Base-by-base conservation (phyloP, 2,329 filamentous ascomycete species). In the Fusarium sp. region DNA sequence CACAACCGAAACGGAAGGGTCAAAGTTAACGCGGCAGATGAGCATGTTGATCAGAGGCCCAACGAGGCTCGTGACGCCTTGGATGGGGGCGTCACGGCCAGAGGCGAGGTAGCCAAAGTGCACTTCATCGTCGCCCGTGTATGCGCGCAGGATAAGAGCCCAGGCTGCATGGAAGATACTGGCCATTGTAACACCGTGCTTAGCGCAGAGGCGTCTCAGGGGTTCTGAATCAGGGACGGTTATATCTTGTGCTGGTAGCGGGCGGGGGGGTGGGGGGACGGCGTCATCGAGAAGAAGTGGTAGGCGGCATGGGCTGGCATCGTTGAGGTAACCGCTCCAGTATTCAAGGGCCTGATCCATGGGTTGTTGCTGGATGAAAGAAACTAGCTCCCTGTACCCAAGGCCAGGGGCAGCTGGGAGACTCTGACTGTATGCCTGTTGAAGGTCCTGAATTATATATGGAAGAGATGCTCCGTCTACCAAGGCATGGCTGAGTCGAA, bases 41-140 rank as follows among this genome's bases (percentile, higher is more conserved):
- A 53, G 17, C 49, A 41, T 53, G 20, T 53, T 53, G 26, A 40
- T 40, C 5, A 53, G 35, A 6, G 35, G 49, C 1, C 49, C 49
- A 40, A 41, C 10, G 7, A 53, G 35, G 26, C 18, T 53, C 11
- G 17, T 9, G 13, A 32, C 27, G 4, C 23, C 35, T 30, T 40
- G 49, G 13, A 53, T 41, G 18, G 49, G 35, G 15, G 23, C 35
- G 15, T 53, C 49, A 6, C 49, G 49, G 18, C 49, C 52, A 7
- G 52, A 55, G 10, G 52, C 38, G 5, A 55, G 52, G 30, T 55
- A 55, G n/a, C 52, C 52, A 55, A 55, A 55, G 30, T 44, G n/a
- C 9, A 55, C 52, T 18, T 55, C 49, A 26, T 48, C 55, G 26
- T 58, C 44, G 44, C 35, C 55, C 10, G 27, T 49, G 45, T 52